Conservation (phyloP, 257 asterid genomes). For the Eucommia ulmoides region DNA sequence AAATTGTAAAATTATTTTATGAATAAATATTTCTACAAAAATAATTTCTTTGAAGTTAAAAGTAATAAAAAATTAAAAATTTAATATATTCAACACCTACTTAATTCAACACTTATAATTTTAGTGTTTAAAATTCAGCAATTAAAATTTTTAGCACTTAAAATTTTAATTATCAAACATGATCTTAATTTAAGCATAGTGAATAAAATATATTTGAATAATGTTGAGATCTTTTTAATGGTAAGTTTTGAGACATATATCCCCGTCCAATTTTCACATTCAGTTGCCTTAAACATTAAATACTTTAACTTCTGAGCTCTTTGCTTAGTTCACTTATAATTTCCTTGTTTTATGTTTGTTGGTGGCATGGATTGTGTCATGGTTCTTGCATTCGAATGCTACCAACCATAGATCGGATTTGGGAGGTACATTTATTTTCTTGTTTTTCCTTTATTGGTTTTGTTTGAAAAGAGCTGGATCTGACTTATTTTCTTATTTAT, state of each 20-base stretch:
- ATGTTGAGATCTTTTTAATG: background rate
- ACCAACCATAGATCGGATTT: conserved; percentile 87
- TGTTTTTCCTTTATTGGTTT: background rate
- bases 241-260: background rate
- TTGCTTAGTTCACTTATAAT: background rate
- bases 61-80: too few relatives aligned
- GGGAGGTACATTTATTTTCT: conserved; percentile 35
- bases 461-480: background rate
- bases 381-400: conserved; percentile 84
- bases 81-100: too few relatives aligned
- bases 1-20: too few relatives aligned
- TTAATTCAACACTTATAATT: too few relatives aligned
- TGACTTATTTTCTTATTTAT: background rate
- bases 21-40: too few relatives aligned
- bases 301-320: too few relatives aligned
- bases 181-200: too few relatives aligned
- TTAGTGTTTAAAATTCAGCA: too few relatives aligned
- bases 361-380: conserved; percentile 63
- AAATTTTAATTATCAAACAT: too few relatives aligned
- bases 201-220: too few relatives aligned
- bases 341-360: conserved; percentile 10
- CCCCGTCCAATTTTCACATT: background rate
- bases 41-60: too few relatives aligned
- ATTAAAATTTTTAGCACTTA: too few relatives aligned
- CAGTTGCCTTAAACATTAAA: background rate